Percentiles rank a stretch among this genome's conserved stretches.
Evolutionary conservation across 176 grass and related monocot genomes (phyloP).

Genomic region (Aechmea fasciata): DNA sequence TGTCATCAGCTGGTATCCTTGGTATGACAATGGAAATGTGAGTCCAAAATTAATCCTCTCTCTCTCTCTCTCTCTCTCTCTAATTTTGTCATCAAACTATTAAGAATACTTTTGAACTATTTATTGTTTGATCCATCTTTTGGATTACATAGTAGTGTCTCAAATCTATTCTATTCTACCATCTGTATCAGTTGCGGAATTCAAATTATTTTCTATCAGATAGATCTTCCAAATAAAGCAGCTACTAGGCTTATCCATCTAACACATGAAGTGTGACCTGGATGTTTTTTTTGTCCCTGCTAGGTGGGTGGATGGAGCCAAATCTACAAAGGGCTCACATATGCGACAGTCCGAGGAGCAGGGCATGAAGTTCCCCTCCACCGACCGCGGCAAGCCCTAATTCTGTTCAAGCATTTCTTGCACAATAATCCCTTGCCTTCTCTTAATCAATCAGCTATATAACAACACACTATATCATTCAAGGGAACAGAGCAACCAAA

Average conservation of each 20-base stretch:
- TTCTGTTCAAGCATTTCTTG: conserved; percentile 37
- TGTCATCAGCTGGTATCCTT: conserved; percentile 57
- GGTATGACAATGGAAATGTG: conserved; percentile 54
- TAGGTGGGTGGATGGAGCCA: conserved; percentile 50
- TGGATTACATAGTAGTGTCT: too few relatives aligned
- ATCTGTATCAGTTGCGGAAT: too few relatives aligned
- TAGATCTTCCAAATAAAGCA: neutral
- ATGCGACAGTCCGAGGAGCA: conserved; percentile 28
- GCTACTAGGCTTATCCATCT: neutral
- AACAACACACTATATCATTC: too few relatives aligned
- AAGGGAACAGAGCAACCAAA: too few relatives aligned
- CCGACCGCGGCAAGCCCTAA: conserved; percentile 30
- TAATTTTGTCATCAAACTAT: too few relatives aligned
- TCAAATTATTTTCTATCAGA: too few relatives aligned
- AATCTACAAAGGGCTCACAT: conserved; percentile 36
- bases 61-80: too few relatives aligned
- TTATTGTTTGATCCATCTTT: too few relatives aligned
- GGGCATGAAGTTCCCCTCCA: conserved; percentile 48
- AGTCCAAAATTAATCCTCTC: conserved; percentile 8
- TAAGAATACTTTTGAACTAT: too few relatives aligned
- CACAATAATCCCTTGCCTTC: conserved; percentile 19
- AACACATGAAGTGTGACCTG: neutral
- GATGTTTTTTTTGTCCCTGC: neutral
- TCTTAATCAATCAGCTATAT: too few relatives aligned
- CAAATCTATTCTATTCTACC: too few relatives aligned